A percentile compares a stretch with the other conserved stretches of the same genome.
Conservation (phyloP, 1,284 basidiomycete species). For the Fomitiporia mediterranea region DNA sequence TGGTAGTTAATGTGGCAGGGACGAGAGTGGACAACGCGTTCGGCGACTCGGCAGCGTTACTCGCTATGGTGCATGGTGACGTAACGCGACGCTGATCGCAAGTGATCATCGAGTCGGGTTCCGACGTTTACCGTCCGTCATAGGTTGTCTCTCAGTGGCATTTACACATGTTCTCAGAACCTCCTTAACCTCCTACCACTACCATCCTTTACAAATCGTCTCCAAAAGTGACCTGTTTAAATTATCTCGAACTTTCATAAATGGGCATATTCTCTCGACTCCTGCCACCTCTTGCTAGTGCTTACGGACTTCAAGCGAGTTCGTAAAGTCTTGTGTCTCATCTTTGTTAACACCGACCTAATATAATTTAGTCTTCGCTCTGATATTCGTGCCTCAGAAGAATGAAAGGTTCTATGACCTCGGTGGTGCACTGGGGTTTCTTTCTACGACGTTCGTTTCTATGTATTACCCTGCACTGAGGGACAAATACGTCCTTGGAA, state of each 20-base stretch:
- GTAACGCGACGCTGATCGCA: background rate
- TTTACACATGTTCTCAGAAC: too few species aligned
- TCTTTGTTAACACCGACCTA: background rate
- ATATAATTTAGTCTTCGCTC: slow-evolving; percentile 38
- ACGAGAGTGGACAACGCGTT: background rate
- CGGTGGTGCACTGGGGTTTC: slow-evolving; percentile 61
- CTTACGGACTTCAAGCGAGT: slow-evolving; percentile 39
- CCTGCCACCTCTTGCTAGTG: slow-evolving; percentile 32
- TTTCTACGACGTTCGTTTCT: slow-evolving; percentile 58
- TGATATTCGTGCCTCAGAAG: slow-evolving; percentile 52
- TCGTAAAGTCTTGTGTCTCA: slow-evolving; percentile 4
- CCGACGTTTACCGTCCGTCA: background rate
- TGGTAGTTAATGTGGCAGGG: background rate
- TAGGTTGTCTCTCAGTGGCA: background rate
- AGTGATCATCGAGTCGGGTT: background rate
- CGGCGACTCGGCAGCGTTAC: background rate
- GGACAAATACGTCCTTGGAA: slow-evolving; percentile 40
- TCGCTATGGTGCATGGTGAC: background rate
- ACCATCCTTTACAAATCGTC: background rate
- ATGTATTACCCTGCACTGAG: slow-evolving; percentile 57
- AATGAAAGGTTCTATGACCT: slow-evolving; percentile 58
- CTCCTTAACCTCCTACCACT: background rate
- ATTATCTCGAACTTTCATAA: background rate
- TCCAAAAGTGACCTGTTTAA: background rate
- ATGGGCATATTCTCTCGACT: slow-evolving; percentile 39